Percentiles rank a stretch among this genome's conserved stretches.
phyloP scores from a whole-genome alignment of 495 filamentous ascomycete genomes.

The Lasiosphaeria hispida region DNA sequence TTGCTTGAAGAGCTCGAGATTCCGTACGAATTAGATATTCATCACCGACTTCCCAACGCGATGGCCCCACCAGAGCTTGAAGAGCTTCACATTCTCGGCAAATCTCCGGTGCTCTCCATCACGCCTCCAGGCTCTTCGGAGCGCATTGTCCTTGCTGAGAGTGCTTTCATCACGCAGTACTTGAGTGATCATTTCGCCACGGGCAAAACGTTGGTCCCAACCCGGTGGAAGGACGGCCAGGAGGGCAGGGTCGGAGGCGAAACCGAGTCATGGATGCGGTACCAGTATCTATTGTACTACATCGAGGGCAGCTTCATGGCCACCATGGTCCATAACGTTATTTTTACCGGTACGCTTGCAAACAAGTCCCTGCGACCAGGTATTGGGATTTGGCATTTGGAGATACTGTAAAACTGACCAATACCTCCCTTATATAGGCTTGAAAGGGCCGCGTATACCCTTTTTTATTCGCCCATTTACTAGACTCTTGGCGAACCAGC shows the following conservation, averaged over 20 bases:
- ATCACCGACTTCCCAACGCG: constrained; percentile 56
- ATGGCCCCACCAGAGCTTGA: constrained; percentile 69
- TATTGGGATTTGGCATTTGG: too few species aligned
- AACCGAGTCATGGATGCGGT: constrained; percentile 71
- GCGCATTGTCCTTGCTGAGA: constrained; percentile 73
- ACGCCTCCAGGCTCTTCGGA: constrained; percentile 36
- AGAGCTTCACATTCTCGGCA: constrained; percentile 77
- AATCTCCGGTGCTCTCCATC: constrained; percentile 73
- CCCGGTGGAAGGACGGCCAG: constrained; percentile 57
- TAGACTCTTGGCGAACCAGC: constrained; percentile 56
- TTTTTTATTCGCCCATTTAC: constrained; percentile 84
- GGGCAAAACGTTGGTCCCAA: constrained; percentile 57
- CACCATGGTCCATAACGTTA: constrained; percentile 48
- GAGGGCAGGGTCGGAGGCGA: constrained; percentile 60
- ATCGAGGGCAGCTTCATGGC: constrained; percentile 75
- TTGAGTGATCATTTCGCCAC: constrained; percentile 67
- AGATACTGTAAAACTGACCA: background rate
- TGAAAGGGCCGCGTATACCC: constrained; percentile 63
- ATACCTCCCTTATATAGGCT: background rate
- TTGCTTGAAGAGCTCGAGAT: constrained; percentile 80
- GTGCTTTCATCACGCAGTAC: constrained; percentile 74
- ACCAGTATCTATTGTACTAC: constrained; percentile 77
- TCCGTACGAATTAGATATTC: constrained; percentile 72
- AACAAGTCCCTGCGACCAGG: too few species aligned
- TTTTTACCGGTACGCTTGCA: constrained; percentile 45